A percentile compares a stretch with the other conserved stretches of the same genome.
Conservation (phyloP, 495 filamentous ascomycete species). For the Aspergillus ostianus region DNA sequence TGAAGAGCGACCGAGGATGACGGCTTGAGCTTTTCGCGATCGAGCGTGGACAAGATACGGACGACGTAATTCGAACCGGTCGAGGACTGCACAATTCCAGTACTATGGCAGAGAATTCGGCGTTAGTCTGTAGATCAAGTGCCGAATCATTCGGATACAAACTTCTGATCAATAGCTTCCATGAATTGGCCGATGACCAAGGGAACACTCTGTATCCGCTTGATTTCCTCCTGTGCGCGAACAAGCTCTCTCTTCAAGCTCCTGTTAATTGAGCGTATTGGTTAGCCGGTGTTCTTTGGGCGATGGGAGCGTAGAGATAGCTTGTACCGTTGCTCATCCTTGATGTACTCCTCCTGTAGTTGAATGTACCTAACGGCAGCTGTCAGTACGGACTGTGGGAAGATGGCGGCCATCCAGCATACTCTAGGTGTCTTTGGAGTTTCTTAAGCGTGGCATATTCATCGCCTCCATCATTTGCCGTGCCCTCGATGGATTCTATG, state of each 20-base stretch:
- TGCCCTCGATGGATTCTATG: constrained; percentile 82
- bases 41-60: constrained; percentile 95
- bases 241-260: constrained; percentile 97
- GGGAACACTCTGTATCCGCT: constrained; percentile 97
- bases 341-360: constrained; percentile 99
- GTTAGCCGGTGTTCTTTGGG: not conserved
- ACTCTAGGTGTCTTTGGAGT: constrained; percentile 94
- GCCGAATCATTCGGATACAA: constrained; percentile 18
- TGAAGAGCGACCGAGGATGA: constrained; percentile 96
- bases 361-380: constrained; percentile 73
- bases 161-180: constrained; percentile 99
- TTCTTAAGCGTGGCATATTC: constrained; percentile 95
- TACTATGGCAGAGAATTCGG: constrained; percentile 49
- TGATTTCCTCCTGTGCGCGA: constrained; percentile 97
- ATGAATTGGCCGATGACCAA: constrained; percentile 99
- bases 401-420: constrained; percentile 25
- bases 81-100: constrained; percentile 96
- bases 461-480: constrained; percentile 77
- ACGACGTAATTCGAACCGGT: constrained; percentile 99
- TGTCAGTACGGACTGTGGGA: constrained; percentile 28
- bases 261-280: constrained; percentile 42
- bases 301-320: not conserved
- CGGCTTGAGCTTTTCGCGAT: constrained; percentile 95
- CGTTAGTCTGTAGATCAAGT: constrained; percentile 24
- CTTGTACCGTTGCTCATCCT: constrained; percentile 91